Conservation (phyloP, 352 stramenopile genomes). For the Globisporangium abappressorium region DNA sequence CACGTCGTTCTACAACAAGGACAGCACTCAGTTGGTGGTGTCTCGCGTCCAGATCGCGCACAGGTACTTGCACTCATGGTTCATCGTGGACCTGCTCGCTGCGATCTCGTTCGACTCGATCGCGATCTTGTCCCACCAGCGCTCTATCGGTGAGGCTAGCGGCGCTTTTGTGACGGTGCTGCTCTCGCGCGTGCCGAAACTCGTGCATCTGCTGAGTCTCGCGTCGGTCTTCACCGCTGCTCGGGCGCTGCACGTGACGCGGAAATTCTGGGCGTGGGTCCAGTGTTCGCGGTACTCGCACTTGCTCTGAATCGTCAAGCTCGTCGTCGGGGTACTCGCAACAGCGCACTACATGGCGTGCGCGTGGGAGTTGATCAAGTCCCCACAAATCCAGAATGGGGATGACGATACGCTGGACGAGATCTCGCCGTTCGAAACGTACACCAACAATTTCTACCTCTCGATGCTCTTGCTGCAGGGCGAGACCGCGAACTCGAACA, state of each 20-base stretch:
- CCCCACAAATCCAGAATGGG: too few species aligned
- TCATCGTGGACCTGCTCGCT: conserved; percentile 6
- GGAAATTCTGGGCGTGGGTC: conserved; percentile 8
- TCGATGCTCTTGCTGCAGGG: conserved; percentile 15
- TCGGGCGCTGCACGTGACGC: background rate
- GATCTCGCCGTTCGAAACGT: background rate
- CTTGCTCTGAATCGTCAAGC: conserved; percentile 11
- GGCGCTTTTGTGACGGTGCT: background rate
- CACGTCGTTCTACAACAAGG: conserved; percentile 10
- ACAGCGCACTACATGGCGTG: conserved; percentile 17
- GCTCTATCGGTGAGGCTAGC: background rate
- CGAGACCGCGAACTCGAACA: conserved; percentile 1
- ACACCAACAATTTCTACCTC: conserved; percentile 10
- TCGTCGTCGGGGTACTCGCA: conserved; percentile 1
- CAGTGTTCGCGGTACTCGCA: conserved; percentile 19
- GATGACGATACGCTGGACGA: conserved; percentile 7
- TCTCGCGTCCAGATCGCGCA: conserved; percentile 6
- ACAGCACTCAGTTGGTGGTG: conserved; percentile 8
- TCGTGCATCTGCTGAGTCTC: conserved; percentile 4
- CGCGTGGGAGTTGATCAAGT: conserved; percentile 7
- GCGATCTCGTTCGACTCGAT: conserved; percentile 2
- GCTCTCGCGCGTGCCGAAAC: background rate
- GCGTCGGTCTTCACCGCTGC: background rate
- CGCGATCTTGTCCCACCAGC: background rate
- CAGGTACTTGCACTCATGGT: conserved; percentile 12